phyloP scores from a whole-genome alignment of 2,329 filamentous ascomycete genomes.

The Aureobasidium sp. region DNA sequence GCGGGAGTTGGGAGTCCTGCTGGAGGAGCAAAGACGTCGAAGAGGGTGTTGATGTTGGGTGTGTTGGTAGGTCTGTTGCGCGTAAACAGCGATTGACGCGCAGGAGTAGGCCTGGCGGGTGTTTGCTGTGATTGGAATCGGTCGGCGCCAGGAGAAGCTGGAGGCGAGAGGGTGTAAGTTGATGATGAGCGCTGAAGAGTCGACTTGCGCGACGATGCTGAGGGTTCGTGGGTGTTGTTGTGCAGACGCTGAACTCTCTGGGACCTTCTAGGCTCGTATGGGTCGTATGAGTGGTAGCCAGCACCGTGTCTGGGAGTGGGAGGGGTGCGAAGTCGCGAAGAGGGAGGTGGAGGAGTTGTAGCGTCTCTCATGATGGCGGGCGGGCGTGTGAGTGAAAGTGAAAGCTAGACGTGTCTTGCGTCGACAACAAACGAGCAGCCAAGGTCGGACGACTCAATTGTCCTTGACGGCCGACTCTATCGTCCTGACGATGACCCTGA shows the following conservation, averaged over 20 bases:
- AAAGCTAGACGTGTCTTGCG: slow-evolving; percentile 8
- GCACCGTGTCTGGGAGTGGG: slow-evolving; percentile 72
- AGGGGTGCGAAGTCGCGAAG: slow-evolving; percentile 70
- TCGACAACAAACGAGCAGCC: neutral
- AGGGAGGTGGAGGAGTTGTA: slow-evolving; percentile 66
- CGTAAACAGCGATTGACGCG: slow-evolving; percentile 15
- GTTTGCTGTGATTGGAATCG: neutral
- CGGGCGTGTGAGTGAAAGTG: slow-evolving; percentile 1
- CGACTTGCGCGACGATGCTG: slow-evolving; percentile 17
- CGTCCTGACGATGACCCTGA: slow-evolving; percentile 18
- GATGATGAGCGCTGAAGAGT: slow-evolving; percentile 46
- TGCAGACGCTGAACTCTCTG: slow-evolving; percentile 54
- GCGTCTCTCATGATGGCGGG: slow-evolving; percentile 18
- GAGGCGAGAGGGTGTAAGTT: slow-evolving; percentile 44
- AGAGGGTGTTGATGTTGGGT: neutral
- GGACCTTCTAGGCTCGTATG: slow-evolving; percentile 77
- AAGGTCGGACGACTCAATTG: neutral
- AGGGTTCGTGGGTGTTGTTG: slow-evolving; percentile 10
- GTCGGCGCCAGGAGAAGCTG: slow-evolving; percentile 36
- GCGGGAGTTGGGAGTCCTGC: slow-evolving; percentile 1
- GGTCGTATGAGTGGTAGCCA: slow-evolving; percentile 74
- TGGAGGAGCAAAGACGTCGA: slow-evolving; percentile 16
- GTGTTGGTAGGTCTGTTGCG: slow-evolving; percentile 9
- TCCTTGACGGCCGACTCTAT: neutral
- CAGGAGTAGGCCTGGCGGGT: slow-evolving; percentile 14